Evolutionary conservation across 148 eudicot genomes (phyloP), one percentile per base, ranked within the genome.

Genomic region (Fagopyrum homotropicum): DNA sequence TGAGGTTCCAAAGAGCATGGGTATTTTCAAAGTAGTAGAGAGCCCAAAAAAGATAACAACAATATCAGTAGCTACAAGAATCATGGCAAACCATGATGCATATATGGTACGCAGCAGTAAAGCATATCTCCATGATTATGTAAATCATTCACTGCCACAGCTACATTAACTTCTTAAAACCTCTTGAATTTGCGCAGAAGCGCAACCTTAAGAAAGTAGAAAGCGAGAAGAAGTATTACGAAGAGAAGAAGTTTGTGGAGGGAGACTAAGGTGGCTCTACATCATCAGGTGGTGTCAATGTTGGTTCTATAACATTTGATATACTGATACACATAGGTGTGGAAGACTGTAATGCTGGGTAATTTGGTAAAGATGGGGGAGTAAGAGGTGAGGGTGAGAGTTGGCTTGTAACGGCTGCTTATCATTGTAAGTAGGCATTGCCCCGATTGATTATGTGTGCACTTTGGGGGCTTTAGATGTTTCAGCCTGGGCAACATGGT

Each of bases 11-110:
- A 89, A 85, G 86, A 88, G 85, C 81, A 80, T 90, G 93, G 97
- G 95, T 40, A 89, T 94, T 30, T 91, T 91, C 78, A 83, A 79
- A 57, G 79, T 81, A 75, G 77, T 94, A 10, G 96, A 90, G 73
- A 90, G 96, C 86, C 98, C 97, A 46, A 89, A 84, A 79, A 80
- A 83, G 57, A 87, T 86, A 72, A 91, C 92, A 56, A 88, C 98
- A 55, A 81, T 96, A 54, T 87, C 93, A 1, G 89, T 94, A 63
- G 97, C 96, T n/a, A 79, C 79, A 68, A 83, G 98, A 78, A 94
- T 94, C 45, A 81, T 91, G 71, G 85, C 87, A 64, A 94, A 94
- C 79, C 98, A 91, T 75, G 93, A 88, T 54, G 83, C 80, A 56
- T 94, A 87, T 81, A 63, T 71, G 93, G 98, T 94, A 88, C 19